These are phyloP conservation scores for Naganishia albida DNA, from an alignment of 1,284 basidiomycete species.

Conservation along the genomic window DNA sequence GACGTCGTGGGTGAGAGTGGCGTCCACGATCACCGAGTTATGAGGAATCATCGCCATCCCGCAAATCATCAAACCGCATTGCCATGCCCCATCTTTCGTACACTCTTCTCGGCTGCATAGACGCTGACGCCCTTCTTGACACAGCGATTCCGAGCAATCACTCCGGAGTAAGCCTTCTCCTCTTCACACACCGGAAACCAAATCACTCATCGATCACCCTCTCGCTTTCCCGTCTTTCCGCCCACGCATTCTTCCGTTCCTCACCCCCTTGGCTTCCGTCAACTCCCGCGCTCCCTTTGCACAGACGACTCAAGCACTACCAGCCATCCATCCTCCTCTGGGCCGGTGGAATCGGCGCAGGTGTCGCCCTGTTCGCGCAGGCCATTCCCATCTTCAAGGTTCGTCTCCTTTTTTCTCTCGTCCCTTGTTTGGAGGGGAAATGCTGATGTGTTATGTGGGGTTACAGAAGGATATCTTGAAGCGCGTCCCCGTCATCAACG, in stretches of 20 bases:
- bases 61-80: neutral
- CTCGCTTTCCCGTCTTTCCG: too few relatives aligned
- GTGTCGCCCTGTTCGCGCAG: conserved; percentile 25
- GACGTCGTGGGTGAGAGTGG: too few relatives aligned
- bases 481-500: conserved; percentile 10
- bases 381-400: conserved; percentile 28
- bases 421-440: neutral
- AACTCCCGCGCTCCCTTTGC: too few relatives aligned
- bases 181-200: neutral
- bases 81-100: neutral
- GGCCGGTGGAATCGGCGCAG: conserved; percentile 20
- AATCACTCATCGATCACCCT: too few relatives aligned
- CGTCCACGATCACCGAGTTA: too few relatives aligned
- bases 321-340: conserved; percentile 23
- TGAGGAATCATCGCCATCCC: neutral
- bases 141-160: conserved; percentile 26
- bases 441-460: neutral
- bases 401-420: neutral
- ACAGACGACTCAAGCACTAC: conserved; percentile 22
- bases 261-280: neutral
- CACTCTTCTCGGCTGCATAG: neutral
- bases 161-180: conserved; percentile 12
- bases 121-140: neutral
- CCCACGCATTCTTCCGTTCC: too few relatives aligned
- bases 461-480: conserved; percentile 27